phyloP scores from a whole-genome alignment of 768 basidiomycete species.

The Strobilomyces confusus region DNA sequence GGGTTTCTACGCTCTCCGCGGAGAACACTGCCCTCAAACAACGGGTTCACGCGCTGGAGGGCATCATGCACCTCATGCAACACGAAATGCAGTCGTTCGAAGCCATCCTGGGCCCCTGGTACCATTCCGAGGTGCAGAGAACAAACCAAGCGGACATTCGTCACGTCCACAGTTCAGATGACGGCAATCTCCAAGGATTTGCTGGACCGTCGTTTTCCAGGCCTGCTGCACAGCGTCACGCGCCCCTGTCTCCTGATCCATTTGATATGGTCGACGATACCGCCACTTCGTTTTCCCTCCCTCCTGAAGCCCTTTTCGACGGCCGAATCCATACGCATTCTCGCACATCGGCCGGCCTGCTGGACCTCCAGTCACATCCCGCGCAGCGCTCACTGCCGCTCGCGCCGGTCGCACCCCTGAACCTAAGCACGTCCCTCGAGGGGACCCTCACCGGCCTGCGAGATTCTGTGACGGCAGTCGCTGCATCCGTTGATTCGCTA shows the following conservation, averaged over 20 bases:
- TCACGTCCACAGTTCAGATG: constrained; percentile 9
- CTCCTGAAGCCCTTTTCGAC: constrained; percentile 27
- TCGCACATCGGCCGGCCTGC: constrained; percentile 15
- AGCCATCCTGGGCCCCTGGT: constrained; percentile 66
- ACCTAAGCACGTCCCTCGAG: constrained; percentile 58
- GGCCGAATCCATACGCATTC: constrained; percentile 12
- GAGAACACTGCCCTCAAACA: constrained; percentile 65
- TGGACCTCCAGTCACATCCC: constrained; percentile 21
- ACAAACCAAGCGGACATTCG: constrained; percentile 13
- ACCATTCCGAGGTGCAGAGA: constrained; percentile 34
- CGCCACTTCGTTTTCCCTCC: constrained; percentile 21
- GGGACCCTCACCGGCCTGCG: constrained; percentile 56
- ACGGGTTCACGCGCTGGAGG: constrained; percentile 57
- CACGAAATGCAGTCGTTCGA: constrained; percentile 56
- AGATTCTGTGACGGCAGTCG: constrained; percentile 56
- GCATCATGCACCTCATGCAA: constrained; percentile 44
- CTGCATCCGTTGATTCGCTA: constrained; percentile 56
- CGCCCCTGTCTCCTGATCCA: constrained; percentile 12
- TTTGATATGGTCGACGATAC: constrained; percentile 21
- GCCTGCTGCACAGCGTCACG: constrained; percentile 11
- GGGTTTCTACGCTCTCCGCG: constrained; percentile 43
- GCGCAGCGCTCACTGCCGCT: constrained; percentile 29
- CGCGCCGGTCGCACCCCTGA: constrained; percentile 53
- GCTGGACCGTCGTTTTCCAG: constrained; percentile 21
- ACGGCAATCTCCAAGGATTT: constrained; percentile 6